These are phyloP conservation scores for Microbotryum intermedium DNA, from an alignment of 1,284 basidiomycete genomes.

Conservation along the genomic window DNA sequence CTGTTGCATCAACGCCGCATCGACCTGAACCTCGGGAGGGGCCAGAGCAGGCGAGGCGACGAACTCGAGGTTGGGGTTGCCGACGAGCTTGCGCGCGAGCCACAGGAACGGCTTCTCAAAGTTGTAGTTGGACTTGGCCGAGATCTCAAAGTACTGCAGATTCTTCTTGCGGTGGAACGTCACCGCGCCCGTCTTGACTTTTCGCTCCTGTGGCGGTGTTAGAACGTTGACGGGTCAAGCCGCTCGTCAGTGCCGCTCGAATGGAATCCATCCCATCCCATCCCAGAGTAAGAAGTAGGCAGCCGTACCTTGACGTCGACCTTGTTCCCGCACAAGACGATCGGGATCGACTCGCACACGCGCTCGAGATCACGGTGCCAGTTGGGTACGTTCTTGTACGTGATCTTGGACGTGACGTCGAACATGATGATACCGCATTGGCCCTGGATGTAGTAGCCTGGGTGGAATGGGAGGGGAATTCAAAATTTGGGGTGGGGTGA, in stretches of 20 bases:
- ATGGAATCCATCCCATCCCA: not conserved
- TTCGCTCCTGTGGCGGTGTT: slow-evolving; percentile 68
- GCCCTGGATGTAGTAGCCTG: slow-evolving; percentile 85
- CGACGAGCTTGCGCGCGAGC: slow-evolving; percentile 96
- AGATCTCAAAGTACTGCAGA: slow-evolving; percentile 99
- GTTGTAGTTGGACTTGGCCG: slow-evolving; percentile 99
- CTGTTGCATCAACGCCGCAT: slow-evolving; percentile 67
- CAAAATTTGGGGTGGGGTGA: no score
- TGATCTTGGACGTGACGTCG: slow-evolving; percentile 98
- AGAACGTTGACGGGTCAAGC: no score
- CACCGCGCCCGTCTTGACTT: slow-evolving; percentile 95
- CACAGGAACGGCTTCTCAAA: slow-evolving; percentile 99
- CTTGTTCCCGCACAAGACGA: slow-evolving; percentile 99
- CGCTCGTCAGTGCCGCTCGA: not conserved
- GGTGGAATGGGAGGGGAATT: no score
- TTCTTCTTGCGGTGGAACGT: slow-evolving; percentile 99
- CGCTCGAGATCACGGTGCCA: slow-evolving; percentile 95
- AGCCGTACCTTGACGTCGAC: slow-evolving; percentile 87
- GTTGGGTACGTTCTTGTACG: slow-evolving; percentile 99
- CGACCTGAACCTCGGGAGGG: slow-evolving; percentile 86
- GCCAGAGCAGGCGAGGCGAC: slow-evolving; percentile 93
- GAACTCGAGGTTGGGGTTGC: slow-evolving; percentile 84
- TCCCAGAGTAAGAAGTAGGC: not conserved
- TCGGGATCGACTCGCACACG: slow-evolving; percentile 98
- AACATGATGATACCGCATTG: slow-evolving; percentile 99